Evolutionary conservation across 2,329 filamentous ascomycete genomes (phyloP).

Genomic region (Pochonia chlamydosporia): DNA sequence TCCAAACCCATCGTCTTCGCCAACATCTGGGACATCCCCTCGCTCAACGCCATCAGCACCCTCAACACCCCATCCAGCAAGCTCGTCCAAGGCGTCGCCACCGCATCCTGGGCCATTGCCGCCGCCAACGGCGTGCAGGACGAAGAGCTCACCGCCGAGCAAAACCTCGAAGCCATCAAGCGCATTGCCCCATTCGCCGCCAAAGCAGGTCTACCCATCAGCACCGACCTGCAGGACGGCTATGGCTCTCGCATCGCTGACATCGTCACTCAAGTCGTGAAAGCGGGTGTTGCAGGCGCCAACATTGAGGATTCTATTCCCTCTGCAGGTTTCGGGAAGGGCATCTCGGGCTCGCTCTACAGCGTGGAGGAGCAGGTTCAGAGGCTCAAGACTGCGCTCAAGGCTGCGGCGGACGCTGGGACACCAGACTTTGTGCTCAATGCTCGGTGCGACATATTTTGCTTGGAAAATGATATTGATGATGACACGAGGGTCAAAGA

Average conservation of each 20-base stretch:
- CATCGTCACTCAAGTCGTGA: conserved; percentile 38
- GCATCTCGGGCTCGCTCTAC: conserved; percentile 26
- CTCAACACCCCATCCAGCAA: conserved; percentile 28
- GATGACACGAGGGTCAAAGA: conserved; percentile 36
- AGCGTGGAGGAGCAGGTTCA: conserved; percentile 38
- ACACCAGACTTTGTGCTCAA: conserved; percentile 52
- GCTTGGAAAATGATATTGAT: conserved; percentile 22
- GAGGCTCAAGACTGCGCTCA: conserved; percentile 37
- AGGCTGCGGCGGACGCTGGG: conserved; percentile 37
- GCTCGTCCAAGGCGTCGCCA: conserved; percentile 40
- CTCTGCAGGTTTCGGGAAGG: conserved; percentile 25
- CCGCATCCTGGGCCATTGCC: conserved; percentile 46
- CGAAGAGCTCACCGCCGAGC: conserved; percentile 41
- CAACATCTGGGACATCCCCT: conserved; percentile 49
- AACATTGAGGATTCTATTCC: conserved; percentile 52
- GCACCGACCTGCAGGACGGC: conserved; percentile 56
- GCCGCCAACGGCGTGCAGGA: conserved; percentile 37
- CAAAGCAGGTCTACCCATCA: conserved; percentile 40
- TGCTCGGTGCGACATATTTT: conserved; percentile 51
- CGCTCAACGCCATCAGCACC: conserved; percentile 38
- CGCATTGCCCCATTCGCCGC: conserved; percentile 37
- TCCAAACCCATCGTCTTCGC: conserved; percentile 45
- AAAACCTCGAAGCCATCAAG: conserved; percentile 43
- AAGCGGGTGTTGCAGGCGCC: conserved; percentile 47
- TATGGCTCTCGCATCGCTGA: conserved; percentile 43